Base-by-base conservation (phyloP, 1,284 basidiomycete genomes). In the Kalmanozyma brasiliensis region DNA sequence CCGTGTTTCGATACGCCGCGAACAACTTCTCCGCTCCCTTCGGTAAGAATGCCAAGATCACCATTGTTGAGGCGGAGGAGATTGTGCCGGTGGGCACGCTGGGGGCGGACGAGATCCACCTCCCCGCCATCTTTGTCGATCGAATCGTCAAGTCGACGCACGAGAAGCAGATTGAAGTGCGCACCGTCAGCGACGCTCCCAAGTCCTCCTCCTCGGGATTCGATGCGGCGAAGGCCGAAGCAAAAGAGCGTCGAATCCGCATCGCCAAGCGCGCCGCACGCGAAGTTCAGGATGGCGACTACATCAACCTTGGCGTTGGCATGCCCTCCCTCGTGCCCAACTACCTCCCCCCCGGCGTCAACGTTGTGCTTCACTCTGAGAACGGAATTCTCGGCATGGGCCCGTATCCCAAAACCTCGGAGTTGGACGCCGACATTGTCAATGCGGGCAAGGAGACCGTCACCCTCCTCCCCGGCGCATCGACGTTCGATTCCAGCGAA, bases 391-490 rank as follows among this genome's bases (percentile, higher is more conserved):
- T 81, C 2, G 79, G 79, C 20, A 76, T 78, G 65, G 79, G 79
- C 10, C 79, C 79, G 0, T 81, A 79, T 49, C 79, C 79, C 7
- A 59, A 61, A 8, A 59, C 59, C 8, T 52, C 43, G 13, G 52
- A 76, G 20, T 32, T 77, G 1, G 76, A 82, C 58, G 70, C 80
- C 2, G 83, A 84, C 70, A 79, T 84, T 35, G 74, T 83, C 74
- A 84, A 84, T 79, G 95, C 94, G 42, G 94, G 94, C 35, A 98
- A 98, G 83, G 94, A 98, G 84, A 96, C 94, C 6, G 79, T 80
- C 8, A 81, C 79, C 1, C 60, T 97, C 8, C 85, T 96, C 20
- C 93, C 94, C 38, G 94, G 95, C 45, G 93, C 94, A 17, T 89
- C 93, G 6, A 86, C 94, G 2, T 98, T 98, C 79, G 94, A 94